These are phyloP conservation scores for Boletus speciosus DNA, from an alignment of 768 basidiomycete genomes.

Conservation along the genomic window DNA sequence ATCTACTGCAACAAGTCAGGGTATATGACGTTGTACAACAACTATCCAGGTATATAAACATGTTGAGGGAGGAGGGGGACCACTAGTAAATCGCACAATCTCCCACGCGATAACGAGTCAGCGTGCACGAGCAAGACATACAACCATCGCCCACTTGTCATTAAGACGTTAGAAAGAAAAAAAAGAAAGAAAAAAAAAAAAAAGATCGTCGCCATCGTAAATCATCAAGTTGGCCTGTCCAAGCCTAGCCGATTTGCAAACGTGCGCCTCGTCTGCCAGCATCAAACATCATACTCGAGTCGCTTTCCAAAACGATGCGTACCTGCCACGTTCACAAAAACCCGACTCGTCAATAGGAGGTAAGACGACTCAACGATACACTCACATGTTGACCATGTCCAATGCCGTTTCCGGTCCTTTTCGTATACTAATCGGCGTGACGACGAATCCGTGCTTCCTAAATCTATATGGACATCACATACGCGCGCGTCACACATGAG, in stretches of 20 bases:
- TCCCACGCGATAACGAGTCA: neutral
- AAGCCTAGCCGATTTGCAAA: no score
- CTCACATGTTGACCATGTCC: conserved; percentile 71
- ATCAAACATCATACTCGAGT: conserved; percentile 15
- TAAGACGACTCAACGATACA: neutral
- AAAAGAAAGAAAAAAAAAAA: no score
- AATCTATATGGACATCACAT: conserved; percentile 35
- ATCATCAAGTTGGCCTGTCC: no score
- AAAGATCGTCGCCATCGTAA: no score
- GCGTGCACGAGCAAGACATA: no score
- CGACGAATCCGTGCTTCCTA: conserved; percentile 48
- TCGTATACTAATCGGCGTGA: conserved; percentile 50
- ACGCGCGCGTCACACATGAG: neutral
- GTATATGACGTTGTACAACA: neutral
- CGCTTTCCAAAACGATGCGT: conserved; percentile 33
- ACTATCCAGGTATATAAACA: neutral
- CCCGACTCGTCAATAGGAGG: neutral
- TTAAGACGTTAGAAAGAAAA: no score
- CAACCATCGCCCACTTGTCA: no score
- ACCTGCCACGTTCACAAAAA: conserved; percentile 15
- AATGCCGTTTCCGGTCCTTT: conserved; percentile 47
- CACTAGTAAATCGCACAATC: no score
- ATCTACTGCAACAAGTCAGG: neutral
- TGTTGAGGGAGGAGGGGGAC: no score
- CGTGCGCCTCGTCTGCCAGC: no score